Evolutionary conservation across 2,329 filamentous ascomycete genomes (phyloP), one percentile per base, ranked within the genome.

Genomic region (Trichoderma atrobrunneum): DNA sequence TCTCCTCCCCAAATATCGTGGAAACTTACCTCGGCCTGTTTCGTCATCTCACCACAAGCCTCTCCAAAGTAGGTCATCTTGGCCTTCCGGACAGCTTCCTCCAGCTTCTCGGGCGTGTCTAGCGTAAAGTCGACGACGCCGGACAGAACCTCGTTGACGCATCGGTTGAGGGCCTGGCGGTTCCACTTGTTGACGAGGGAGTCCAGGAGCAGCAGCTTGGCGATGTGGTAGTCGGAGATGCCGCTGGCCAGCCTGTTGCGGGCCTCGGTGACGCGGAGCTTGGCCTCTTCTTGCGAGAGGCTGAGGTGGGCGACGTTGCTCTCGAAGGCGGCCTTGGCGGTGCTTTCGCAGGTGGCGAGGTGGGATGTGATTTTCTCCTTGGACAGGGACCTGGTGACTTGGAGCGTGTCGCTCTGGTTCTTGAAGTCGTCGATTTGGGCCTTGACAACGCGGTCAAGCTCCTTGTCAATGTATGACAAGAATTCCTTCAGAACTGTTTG

Each of bases 151-250:
- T 70, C 66, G 39, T 70, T 70, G 26, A 70, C 57, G 26, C 34
- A 32, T 16, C 66, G 30, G n/a, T 70, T 70, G 28, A 70, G 18
- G 14, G 57, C 66, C 18, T 70, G 66, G 12, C 66, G 66, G 21
- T 70, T 70, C 66, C 66, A 70, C 57, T 70, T 70, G 66, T 70
- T 70, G 39, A 70, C 66, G n/a, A 70, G 26, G 5, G 66, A 39
- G 30, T 70, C 66, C 14, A 70, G 57, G 28, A 70, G 39, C 18
- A 70, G 57, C 56, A 70, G 66, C 57, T 70, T 70, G 28, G 66
- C 66, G 57, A 70, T 70, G 57, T 70, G 66, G 39, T 70, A 70
- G 39, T 70, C 66, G 57, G 66, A 48, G 24, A 70, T 70, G 39
- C 66, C 57, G 57, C 57, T 61, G 7, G 66, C 56, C 21, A 70